Evolutionary conservation across 192 early-diverging fungal species (phyloP).

Genomic region (Anaeromyces robustus): DNA sequence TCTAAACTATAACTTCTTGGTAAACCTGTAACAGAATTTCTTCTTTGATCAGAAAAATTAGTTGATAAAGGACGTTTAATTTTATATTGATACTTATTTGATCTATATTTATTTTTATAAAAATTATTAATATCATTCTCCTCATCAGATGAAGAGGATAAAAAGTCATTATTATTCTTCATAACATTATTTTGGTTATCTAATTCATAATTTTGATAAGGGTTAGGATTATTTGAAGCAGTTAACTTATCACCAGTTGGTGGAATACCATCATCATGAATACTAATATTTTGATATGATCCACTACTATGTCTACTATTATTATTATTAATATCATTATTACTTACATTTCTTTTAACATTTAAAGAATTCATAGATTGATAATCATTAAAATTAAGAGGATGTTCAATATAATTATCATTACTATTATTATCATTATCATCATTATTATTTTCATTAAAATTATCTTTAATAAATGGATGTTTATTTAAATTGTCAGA

Average conservation of each 20-base stretch:
- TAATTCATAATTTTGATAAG: background rate
- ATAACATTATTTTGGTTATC: no score
- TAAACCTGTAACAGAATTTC: no score
- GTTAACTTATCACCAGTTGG: background rate
- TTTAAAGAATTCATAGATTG: no score
- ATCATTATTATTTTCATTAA: background rate
- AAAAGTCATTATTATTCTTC: no score
- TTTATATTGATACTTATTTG: background rate
- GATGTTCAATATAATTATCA: background rate
- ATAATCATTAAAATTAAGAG: no score
- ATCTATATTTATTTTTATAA: background rate
- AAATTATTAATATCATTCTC: background rate
- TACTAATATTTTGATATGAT: background rate
- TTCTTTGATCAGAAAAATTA: background rate
- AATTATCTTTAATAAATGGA: background rate
- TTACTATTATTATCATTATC: background rate
- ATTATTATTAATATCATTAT: background rate
- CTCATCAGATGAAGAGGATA: background rate
- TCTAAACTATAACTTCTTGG: background rate
- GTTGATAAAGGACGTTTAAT: background rate
- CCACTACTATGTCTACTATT: background rate
- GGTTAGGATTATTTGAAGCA: background rate
- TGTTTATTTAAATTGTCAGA: background rate
- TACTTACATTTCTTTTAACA: no score
- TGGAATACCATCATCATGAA: background rate